Evolutionary conservation across 1,139 yeast genomes (phyloP), one percentile per base, ranked within the genome.

Genomic region (Suzukiozyma palmioleophila): DNA sequence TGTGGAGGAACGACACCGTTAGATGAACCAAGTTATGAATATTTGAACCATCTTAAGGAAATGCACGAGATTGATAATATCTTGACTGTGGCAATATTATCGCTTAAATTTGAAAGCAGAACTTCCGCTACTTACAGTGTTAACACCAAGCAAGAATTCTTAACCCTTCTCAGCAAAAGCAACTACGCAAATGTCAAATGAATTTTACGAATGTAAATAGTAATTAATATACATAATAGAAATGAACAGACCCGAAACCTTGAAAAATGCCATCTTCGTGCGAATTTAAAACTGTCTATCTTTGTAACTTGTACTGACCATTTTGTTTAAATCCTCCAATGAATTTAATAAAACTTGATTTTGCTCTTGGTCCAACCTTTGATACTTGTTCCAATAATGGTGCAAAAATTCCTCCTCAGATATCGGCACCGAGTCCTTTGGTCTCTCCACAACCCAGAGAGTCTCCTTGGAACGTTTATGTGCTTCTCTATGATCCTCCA

Each of bases 401-500:
- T 65, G 59, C 25, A 73, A 64, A 51, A 86, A 85, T 53, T 86
- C 95, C 3, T 65, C 67, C 38, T 73, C 76, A 1, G 73, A 66
- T 3, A 73, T 61, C 25, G 53, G 57, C 1, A 58, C 37, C 8
- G 33, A 29, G 5, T 66, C 67, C 39, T 66, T 66, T 13, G 75
- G 73, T 43, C 85, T 57, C 24, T 70, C 70, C 0, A 84, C 79
- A 11, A 79, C 75, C 95, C 95, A 86, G 26, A 81, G 64, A 18
- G 70, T 75, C 53, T 88, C 96, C 50, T 87, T 85, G 12, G 84
- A 76, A 43, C 85, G 72, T 54, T 88, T 88, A 49, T 84, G 88
- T 8, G 92, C 68, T 56, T 88, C 96, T 48, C 96, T 65, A 56
- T 88, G 96, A 45, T 84, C 92, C 55, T 88, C 95, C 79, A 88